Evolutionary conservation across 108 stramenopile species (phyloP).

Genomic region (Craspedostauros australis): DNA sequence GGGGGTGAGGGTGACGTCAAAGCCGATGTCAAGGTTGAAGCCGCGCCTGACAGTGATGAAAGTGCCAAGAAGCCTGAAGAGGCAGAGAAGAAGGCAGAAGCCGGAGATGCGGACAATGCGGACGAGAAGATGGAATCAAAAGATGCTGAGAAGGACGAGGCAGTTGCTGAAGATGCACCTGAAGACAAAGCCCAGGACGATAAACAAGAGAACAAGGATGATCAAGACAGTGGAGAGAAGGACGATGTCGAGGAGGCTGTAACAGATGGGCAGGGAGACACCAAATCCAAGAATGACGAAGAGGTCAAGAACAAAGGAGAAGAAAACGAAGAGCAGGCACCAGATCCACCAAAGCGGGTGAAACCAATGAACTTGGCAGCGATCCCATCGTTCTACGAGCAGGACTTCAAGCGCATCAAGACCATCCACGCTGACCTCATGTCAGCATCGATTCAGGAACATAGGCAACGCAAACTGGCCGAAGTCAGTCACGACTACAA

Average conservation of each 20-base stretch:
- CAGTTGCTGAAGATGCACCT: neutral
- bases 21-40: slow-evolving; percentile 1
- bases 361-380: slow-evolving; percentile 53
- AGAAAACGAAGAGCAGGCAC: slow-evolving; percentile 3
- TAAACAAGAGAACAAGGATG: slow-evolving; percentile 1
- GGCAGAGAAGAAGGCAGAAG: neutral
- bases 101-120: no score
- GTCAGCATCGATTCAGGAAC: slow-evolving; percentile 16
- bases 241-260: slow-evolving; percentile 11
- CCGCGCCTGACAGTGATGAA: slow-evolving; percentile 2
- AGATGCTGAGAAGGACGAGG: neutral
- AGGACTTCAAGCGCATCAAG: slow-evolving; percentile 51
- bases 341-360: slow-evolving; percentile 16
- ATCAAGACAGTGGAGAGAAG: slow-evolving; percentile 14
- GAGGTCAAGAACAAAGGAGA: neutral
- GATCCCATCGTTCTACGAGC: slow-evolving; percentile 65
- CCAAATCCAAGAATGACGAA: slow-evolving; percentile 9
- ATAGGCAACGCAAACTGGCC: slow-evolving; percentile 17
- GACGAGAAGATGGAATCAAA: neutral
- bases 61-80: neutral
- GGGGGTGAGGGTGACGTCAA: slow-evolving; percentile 5
- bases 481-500: slow-evolving; percentile 40
- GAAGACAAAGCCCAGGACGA: neutral
- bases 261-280: slow-evolving; percentile 4
- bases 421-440: slow-evolving; percentile 49